A percentile compares a stretch with the other conserved stretches of the same genome.
These are phyloP conservation scores for Xerocomus spinulosus DNA, from an alignment of 768 basidiomycete genomes.

Conservation along the genomic window DNA sequence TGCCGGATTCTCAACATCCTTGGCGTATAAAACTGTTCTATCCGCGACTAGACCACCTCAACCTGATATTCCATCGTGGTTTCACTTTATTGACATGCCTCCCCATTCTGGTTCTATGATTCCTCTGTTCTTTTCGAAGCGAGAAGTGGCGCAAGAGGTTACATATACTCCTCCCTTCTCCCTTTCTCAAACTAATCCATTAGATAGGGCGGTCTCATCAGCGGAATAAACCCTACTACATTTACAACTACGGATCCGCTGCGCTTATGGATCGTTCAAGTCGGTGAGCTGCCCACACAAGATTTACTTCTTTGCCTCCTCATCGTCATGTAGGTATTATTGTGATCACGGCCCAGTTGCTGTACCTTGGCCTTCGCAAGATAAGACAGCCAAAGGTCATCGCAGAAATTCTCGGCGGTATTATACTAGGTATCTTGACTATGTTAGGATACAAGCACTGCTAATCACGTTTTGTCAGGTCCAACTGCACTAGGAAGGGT, in stretches of 20 bases:
- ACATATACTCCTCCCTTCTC: background rate
- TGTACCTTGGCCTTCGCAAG: slow-evolving; percentile 62
- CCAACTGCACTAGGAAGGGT: slow-evolving; percentile 71
- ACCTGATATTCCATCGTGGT: background rate
- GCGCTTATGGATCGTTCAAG: slow-evolving; percentile 72
- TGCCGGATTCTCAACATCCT: background rate
- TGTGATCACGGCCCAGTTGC: slow-evolving; percentile 68
- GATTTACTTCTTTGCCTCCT: background rate
- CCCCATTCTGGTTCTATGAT: background rate
- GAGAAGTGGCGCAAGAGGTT: slow-evolving; percentile 22
- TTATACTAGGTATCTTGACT: slow-evolving; percentile 57
- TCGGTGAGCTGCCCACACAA: slow-evolving; percentile 43
- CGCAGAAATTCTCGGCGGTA: slow-evolving; percentile 82
- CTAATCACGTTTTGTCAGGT: slow-evolving; percentile 9
- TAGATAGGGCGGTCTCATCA: slow-evolving; percentile 65
- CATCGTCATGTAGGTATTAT: slow-evolving; percentile 59
- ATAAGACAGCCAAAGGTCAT: slow-evolving; percentile 83
- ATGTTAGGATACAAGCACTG: slow-evolving; percentile 32
- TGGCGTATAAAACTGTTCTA: background rate
- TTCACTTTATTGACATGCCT: background rate
- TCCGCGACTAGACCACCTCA: background rate
- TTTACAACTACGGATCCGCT: slow-evolving; percentile 67
- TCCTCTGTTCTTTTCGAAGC: background rate
- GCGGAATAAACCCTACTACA: slow-evolving; percentile 64
- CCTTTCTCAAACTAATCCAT: background rate